Base-by-base conservation (phyloP, 106 monocot species). In the Agapanthus africanus region DNA sequence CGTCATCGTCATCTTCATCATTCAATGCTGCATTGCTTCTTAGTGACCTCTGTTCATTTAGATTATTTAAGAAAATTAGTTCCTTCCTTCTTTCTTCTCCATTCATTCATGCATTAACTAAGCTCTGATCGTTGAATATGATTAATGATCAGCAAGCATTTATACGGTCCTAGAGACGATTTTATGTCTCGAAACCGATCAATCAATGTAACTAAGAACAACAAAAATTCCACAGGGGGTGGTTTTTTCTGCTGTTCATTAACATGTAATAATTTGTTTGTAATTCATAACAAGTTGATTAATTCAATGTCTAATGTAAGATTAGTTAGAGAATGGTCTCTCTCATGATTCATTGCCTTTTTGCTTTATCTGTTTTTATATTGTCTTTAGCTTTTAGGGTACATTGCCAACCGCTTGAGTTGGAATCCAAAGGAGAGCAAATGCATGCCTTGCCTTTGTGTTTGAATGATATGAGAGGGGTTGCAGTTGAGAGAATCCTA, bases 131-230 rank as follows among this genome's bases (percentile, higher is more conserved):
- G 10, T 36, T 13, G 16, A 31, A 61, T 9, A 21, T 6, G 37
- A 0, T 34, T 31, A 25, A 6, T 34, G 35, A 33, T 62, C 62
- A 62, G 33, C 16, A 34, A 62, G 64, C 38, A 34, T 56, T 0
- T 19, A n/a, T 11, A 36, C 64, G 68, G 46, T 50, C n/a, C 32
- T 0, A 30, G 44, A 34, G 68, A 68, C 46, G 68, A 68, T 68
- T 68, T 68, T 68, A 68, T 44, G 68, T 68, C 68, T 50, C 49
- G 6, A 68, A 40, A 27, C 61, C 71, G 41, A 27, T 68, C 30
- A 27, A 69, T 42, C 15, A 3, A 26, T 44, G 9, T 27, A 26
- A 41, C 28, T 23, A 66, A 66, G 28, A 28, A 15, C 13, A 47
- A 13, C 16, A 47, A 47, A 19, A 47, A 47, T 47, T 47, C 13